Percentiles rank a stretch among this genome's conserved stretches.
phyloP scores from a whole-genome alignment of 2,329 filamentous ascomycete species.

The Coniochaeta sp. region DNA sequence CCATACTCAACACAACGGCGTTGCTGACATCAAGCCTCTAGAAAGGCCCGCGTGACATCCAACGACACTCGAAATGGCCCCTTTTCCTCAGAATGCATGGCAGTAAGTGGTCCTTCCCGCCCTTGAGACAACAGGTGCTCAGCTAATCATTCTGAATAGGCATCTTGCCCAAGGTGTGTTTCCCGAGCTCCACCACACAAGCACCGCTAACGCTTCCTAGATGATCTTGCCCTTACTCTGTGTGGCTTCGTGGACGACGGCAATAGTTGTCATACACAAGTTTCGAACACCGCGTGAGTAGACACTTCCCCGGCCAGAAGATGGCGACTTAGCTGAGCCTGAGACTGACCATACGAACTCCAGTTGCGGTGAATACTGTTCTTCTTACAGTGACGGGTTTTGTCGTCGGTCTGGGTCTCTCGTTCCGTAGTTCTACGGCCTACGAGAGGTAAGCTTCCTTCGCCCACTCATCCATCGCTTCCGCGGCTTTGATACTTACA shows the following conservation, averaged over 20 bases:
- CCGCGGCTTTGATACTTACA: not conserved
- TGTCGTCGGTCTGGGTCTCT: slow-evolving; percentile 70
- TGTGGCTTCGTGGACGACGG: slow-evolving; percentile 58
- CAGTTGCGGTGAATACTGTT: slow-evolving; percentile 53
- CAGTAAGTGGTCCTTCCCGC: slow-evolving; percentile 54
- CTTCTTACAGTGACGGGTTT: slow-evolving; percentile 82
- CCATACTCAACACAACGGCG: not conserved
- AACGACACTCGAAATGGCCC: slow-evolving; percentile 72
- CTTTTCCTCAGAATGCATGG: slow-evolving; percentile 72
- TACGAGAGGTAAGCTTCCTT: slow-evolving; percentile 57
- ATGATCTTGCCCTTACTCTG: slow-evolving; percentile 64
- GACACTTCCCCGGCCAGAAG: not conserved
- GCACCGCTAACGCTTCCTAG: too few species aligned
- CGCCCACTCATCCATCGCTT: not conserved
- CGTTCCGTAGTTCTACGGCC: slow-evolving; percentile 70
- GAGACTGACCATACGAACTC: not conserved
- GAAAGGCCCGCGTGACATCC: slow-evolving; percentile 59
- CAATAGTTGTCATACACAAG: slow-evolving; percentile 50
- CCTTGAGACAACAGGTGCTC: too few species aligned
- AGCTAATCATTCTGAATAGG: too few species aligned
- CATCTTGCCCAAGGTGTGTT: too few species aligned
- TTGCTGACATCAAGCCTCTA: slow-evolving; percentile 9
- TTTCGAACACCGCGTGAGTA: slow-evolving; percentile 13
- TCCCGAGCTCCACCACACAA: too few species aligned
- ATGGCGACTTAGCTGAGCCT: not conserved